phyloP scores from a whole-genome alignment of 192 early-diverging fungal genomes.

The Physocladia obscura region DNA sequence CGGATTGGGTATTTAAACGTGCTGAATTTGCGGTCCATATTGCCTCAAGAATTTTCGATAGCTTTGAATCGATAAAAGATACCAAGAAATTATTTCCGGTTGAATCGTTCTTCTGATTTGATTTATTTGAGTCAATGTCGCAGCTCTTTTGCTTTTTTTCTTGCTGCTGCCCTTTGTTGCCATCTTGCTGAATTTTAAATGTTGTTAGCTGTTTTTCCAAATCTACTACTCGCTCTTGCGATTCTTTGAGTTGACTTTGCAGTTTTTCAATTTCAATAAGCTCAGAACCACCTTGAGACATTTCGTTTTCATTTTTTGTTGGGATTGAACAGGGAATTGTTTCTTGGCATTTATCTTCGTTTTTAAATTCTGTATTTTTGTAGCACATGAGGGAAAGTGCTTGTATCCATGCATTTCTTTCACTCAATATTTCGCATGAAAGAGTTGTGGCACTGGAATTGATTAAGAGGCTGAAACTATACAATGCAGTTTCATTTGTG shows the following conservation, averaged over 20 bases:
- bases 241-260: not conserved
- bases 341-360: not conserved
- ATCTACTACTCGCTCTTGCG: not conserved
- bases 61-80: not conserved
- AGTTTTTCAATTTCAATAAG: not conserved
- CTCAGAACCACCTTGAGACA: too few species aligned
- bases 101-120: not conserved
- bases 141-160: not conserved
- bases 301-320: too few species aligned
- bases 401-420: constrained; percentile 14
- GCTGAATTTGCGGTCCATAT: constrained; percentile 26
- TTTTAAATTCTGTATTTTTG: not conserved
- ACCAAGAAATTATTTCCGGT: not conserved
- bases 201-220: not conserved
- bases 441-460: not conserved
- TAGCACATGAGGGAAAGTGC: not conserved
- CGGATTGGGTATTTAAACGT: not conserved
- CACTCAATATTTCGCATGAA: not conserved
- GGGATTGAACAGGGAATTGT: too few species aligned
- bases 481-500: not conserved
- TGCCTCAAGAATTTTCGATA: constrained; percentile 6
- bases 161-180: not conserved
- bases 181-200: not conserved
- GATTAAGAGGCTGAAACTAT: not conserved
- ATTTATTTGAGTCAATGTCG: not conserved